Evolutionary conservation across 2,329 filamentous ascomycete genomes (phyloP).

Genomic region (Fusarium sp.): DNA sequence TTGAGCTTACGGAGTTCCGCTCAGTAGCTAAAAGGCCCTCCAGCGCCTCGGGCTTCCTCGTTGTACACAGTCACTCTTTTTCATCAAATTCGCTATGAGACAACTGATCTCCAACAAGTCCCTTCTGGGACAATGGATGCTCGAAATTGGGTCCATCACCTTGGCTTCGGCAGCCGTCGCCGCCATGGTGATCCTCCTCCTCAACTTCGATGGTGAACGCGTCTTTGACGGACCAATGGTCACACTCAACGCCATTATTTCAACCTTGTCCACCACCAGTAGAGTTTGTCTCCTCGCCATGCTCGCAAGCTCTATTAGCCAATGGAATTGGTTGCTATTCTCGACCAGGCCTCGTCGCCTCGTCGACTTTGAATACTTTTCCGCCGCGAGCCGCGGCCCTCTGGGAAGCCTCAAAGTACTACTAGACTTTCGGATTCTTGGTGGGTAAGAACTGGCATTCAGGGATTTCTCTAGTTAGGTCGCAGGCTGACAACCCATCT

Average conservation of each 20-base stretch:
- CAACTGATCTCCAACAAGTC: not conserved
- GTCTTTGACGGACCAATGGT: conserved; percentile 22
- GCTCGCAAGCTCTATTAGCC: conserved; percentile 22
- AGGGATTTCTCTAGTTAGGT: no score
- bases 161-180: conserved; percentile 7
- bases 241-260: conserved; percentile 30
- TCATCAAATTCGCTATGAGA: not conserved
- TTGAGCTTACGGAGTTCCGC: no score
- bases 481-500: not conserved
- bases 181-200: conserved; percentile 16
- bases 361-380: conserved; percentile 27
- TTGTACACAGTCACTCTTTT: not conserved
- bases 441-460: not conserved
- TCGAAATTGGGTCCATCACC: conserved; percentile 9
- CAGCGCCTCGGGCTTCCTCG: not conserved
- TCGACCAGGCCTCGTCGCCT: conserved; percentile 14
- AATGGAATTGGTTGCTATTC: conserved; percentile 32
- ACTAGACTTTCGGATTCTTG: conserved; percentile 4
- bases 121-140: not conserved
- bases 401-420: conserved; percentile 22
- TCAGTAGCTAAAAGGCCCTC: not conserved
- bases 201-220: conserved; percentile 13
- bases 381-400: conserved; percentile 25
- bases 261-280: conserved; percentile 22
- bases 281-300: conserved; percentile 14